phyloP scores from a whole-genome alignment of 1,284 basidiomycete genomes.

The Cutaneotrichosporon cavernicola region DNA sequence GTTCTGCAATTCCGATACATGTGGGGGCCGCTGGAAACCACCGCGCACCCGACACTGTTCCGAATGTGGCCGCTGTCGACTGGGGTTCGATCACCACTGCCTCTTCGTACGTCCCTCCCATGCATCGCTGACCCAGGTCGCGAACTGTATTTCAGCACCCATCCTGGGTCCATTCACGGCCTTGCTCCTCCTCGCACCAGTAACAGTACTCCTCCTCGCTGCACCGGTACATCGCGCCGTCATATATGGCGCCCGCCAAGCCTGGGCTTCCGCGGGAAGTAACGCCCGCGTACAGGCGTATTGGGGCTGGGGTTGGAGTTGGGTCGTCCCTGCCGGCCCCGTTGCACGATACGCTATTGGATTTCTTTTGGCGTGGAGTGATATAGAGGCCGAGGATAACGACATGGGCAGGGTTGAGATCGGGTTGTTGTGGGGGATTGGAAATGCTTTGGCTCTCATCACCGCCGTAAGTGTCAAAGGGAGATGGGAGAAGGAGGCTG shows the following conservation, averaged over 20 bases:
- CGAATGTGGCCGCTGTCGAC: conserved; percentile 44
- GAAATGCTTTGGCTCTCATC: conserved; percentile 33
- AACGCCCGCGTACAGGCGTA: conserved; percentile 26
- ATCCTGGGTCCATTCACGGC: conserved; percentile 41
- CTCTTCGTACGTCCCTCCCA: conserved; percentile 34
- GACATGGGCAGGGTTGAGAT: conserved; percentile 24
- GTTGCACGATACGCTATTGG: conserved; percentile 38
- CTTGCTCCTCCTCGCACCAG: conserved; percentile 34
- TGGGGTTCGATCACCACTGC: conserved; percentile 50
- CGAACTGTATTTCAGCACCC: conserved; percentile 47
- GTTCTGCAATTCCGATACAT: conserved; percentile 6
- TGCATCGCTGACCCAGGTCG: conserved; percentile 32
- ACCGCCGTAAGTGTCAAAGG: conserved; percentile 30
- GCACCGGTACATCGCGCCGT: conserved; percentile 28
- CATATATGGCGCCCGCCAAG: conserved; percentile 17
- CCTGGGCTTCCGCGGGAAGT: conserved; percentile 27
- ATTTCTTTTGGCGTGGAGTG: conserved; percentile 38
- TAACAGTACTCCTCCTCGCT: conserved; percentile 28
- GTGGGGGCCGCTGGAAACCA: conserved; percentile 43
- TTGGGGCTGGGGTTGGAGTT: conserved; percentile 39
- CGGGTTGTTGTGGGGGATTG: conserved; percentile 29
- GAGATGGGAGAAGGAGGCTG: not conserved
- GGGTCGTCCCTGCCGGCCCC: conserved; percentile 45
- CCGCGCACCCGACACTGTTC: conserved; percentile 47
- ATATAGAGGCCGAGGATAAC: conserved; percentile 29